A percentile compares a stretch with the other conserved stretches of the same genome.
phyloP scores from a whole-genome alignment of 2,329 filamentous ascomycete species.

The Phaeosphaeria sp. region DNA sequence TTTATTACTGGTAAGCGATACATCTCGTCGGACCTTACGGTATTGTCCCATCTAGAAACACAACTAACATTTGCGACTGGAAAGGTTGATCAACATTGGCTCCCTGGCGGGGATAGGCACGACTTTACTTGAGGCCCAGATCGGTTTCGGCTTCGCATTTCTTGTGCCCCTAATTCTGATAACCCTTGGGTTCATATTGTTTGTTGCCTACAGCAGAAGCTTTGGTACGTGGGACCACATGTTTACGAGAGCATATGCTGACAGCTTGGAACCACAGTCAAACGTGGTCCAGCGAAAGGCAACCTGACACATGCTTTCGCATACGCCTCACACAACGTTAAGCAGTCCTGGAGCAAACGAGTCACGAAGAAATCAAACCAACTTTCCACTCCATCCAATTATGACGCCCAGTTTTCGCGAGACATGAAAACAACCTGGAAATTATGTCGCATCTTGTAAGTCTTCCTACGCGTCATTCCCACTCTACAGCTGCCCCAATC shows the following conservation, averaged over 20 bases:
- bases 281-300: not conserved
- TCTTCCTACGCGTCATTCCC: too few species aligned
- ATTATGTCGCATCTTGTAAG: conserved; percentile 25
- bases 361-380: not conserved
- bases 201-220: not conserved
- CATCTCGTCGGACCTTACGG: too few species aligned
- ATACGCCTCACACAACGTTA: not conserved
- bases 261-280: not conserved
- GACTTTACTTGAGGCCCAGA: not conserved
- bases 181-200: not conserved
- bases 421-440: conserved; percentile 26
- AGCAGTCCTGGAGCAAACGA: too few species aligned
- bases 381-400: not conserved
- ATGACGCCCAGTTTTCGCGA: conserved; percentile 16
- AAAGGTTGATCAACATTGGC: not conserved
- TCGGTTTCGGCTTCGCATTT: not conserved
- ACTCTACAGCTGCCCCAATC: too few species aligned
- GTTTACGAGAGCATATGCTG: too few species aligned
- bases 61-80: not conserved
- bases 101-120: not conserved
- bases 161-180: not conserved
- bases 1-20: not conserved
- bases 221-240: not conserved
- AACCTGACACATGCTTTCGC: not conserved
- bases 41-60: too few species aligned